These are phyloP conservation scores for Tulasnella sp. DNA, from an alignment of 768 basidiomycete species.

Conservation along the genomic window DNA sequence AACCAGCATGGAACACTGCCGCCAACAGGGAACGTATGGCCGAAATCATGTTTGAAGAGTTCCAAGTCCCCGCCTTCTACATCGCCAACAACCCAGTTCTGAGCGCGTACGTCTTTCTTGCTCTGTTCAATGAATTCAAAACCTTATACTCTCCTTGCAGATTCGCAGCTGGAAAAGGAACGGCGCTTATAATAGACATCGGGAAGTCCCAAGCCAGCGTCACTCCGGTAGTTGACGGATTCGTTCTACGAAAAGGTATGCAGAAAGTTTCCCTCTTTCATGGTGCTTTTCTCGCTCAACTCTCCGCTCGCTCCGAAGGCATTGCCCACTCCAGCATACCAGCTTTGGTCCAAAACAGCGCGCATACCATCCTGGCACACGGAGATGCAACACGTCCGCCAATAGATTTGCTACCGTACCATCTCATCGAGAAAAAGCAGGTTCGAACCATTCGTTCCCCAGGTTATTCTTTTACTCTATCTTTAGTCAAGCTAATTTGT, in stretches of 20 bases:
- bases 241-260: slow-evolving; percentile 87
- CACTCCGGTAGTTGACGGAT: slow-evolving; percentile 93
- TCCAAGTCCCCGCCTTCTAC: slow-evolving; percentile 90
- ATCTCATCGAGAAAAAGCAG: slow-evolving; percentile 73
- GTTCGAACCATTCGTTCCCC: slow-evolving; percentile 29
- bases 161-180: slow-evolving; percentile 93
- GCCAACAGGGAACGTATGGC: slow-evolving; percentile 92
- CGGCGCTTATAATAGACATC: slow-evolving; percentile 92
- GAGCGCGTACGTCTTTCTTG: slow-evolving; percentile 55
- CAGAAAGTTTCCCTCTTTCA: not conserved
- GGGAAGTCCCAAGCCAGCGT: slow-evolving; percentile 84
- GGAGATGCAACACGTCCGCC: slow-evolving; percentile 39
- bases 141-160: slow-evolving; percentile 31
- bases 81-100: slow-evolving; percentile 90
- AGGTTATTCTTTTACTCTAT: slow-evolving; percentile 6
- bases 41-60: slow-evolving; percentile 96
- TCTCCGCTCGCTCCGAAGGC: slow-evolving; percentile 35
- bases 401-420: slow-evolving; percentile 70
- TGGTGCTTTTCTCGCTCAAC: not conserved
- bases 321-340: slow-evolving; percentile 65
- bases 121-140: not conserved
- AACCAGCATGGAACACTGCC: slow-evolving; percentile 91
- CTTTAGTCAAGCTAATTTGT: not conserved
- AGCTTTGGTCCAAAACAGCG: slow-evolving; percentile 67
- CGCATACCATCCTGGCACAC: slow-evolving; percentile 50